Conservation (phyloP, 495 filamentous ascomycete species). For the Talaromyces ruber region DNA sequence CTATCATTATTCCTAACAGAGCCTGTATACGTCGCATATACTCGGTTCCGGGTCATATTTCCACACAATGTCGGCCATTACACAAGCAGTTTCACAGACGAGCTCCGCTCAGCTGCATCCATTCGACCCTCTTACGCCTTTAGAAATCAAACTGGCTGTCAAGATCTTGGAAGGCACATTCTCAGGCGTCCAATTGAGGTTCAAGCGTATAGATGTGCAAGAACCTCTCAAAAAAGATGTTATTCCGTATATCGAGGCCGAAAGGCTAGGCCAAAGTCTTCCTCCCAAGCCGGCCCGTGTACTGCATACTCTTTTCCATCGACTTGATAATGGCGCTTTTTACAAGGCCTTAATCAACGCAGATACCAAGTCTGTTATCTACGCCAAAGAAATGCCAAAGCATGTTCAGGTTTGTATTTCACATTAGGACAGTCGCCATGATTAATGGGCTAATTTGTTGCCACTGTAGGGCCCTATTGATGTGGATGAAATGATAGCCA, state of each 20-base stretch:
- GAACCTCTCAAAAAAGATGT: conserved; percentile 20
- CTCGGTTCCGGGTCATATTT: neutral
- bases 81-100: conserved; percentile 7
- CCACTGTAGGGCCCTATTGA: conserved; percentile 26
- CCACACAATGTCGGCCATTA: conserved; percentile 10
- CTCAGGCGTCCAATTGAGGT: conserved; percentile 23
- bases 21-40: neutral
- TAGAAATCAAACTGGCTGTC: conserved; percentile 29
- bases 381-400: conserved; percentile 29
- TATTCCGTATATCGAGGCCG: conserved; percentile 17
- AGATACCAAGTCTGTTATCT: conserved; percentile 21
- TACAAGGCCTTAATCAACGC: conserved; percentile 30
- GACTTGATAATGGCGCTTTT: conserved; percentile 28
- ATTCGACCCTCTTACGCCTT: conserved; percentile 32
- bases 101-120: conserved; percentile 27
- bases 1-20: neutral
- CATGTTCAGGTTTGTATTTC: conserved; percentile 25
- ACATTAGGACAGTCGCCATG: neutral
- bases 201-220: conserved; percentile 32
- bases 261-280: conserved; percentile 7
- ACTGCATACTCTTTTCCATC: conserved; percentile 33
- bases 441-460: neutral
- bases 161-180: conserved; percentile 28
- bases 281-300: conserved; percentile 13
- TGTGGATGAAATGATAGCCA: conserved; percentile 32